Base-by-base conservation (phyloP, 2,329 filamentous ascomycete genomes). In the Phialophora expanda region DNA sequence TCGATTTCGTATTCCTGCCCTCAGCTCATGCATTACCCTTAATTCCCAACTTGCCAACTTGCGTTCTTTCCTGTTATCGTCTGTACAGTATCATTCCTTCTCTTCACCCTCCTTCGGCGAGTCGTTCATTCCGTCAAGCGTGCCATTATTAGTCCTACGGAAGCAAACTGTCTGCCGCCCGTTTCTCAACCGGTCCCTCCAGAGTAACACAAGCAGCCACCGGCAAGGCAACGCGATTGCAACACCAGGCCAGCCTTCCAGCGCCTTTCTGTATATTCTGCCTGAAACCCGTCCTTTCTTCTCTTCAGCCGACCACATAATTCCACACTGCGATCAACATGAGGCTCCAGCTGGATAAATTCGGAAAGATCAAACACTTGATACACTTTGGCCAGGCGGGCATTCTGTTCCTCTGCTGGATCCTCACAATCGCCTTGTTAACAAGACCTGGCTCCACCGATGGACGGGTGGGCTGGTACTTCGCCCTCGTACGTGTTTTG, bases 361-460 rank as follows among this genome's bases (percentile, higher is more conserved):
- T 84, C 32, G 84, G 85, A 69, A 82, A 84, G 73, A 81, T 80
- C 72, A 89, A 88, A 76, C 83, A 83, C 53, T 77, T 80, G 50
- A 75, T 85, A 46, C 86, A 89, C 74, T 79, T 79, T 51, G 73
- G 81, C 55, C 86, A 88, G 73, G 80, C 75, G 11, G 75, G 87
- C 50, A 76, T 86, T 66, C 84, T 87, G 69, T 87, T 88, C 75
- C 75, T 88, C 30, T 83, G 81, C 51, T 85, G 82, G 79, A 84
- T 82, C 61, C 76, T 88, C 57, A 85, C 84, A 11, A 82, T 89
- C 64, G 83, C 84, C 3, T 80, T 88, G 14, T 81, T 87, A 73
- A 86, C 84, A 4, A 85, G 85, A 71, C 77, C 77, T 34, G 85
- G 82, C 51, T 76, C 77, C 2, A 83, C 81, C 61, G 85, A 86